A percentile compares a stretch with the other conserved stretches of the same genome.
These are phyloP conservation scores for Colletotrichum gigasporum DNA, from an alignment of 2,329 filamentous ascomycete genomes.

Conservation along the genomic window DNA sequence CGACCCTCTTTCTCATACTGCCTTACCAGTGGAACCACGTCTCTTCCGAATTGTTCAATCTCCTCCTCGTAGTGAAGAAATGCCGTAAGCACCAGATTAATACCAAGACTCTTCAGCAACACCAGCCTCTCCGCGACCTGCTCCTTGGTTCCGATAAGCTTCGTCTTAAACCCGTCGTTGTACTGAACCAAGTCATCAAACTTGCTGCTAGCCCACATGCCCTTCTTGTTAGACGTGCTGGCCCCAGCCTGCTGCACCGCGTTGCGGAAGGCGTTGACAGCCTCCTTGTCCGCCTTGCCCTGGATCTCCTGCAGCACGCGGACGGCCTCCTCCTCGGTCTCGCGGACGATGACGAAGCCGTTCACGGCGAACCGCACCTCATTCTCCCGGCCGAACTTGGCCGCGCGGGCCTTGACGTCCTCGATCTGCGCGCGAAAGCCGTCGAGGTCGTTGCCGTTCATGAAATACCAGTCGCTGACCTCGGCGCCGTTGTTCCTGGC, in stretches of 20 bases:
- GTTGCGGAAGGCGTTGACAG: slow-evolving; percentile 58
- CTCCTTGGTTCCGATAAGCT: slow-evolving; percentile 60
- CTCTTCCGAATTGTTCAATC: slow-evolving; percentile 56
- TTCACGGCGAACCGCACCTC: slow-evolving; percentile 60
- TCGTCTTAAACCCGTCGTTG: slow-evolving; percentile 65
- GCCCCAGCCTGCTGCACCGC: slow-evolving; percentile 60
- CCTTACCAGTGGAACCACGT: slow-evolving; percentile 57
- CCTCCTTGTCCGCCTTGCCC: slow-evolving; percentile 60
- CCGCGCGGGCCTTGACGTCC: slow-evolving; percentile 57
- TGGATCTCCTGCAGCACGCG: slow-evolving; percentile 60
- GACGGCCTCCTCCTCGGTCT: slow-evolving; percentile 60
- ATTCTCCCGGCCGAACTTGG: slow-evolving; percentile 49
- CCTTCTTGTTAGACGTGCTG: slow-evolving; percentile 55
- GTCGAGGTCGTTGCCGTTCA: slow-evolving; percentile 65
- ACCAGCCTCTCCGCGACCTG: slow-evolving; percentile 60
- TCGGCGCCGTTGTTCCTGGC: slow-evolving; percentile 57
- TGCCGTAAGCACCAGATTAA: slow-evolving; percentile 54
- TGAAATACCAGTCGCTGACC: slow-evolving; percentile 62
- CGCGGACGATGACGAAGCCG: slow-evolving; percentile 58
- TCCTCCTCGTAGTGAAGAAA: slow-evolving; percentile 64
- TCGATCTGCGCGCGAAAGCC: slow-evolving; percentile 59
- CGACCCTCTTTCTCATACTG: slow-evolving; percentile 56
- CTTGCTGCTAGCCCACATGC: slow-evolving; percentile 63
- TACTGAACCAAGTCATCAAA: slow-evolving; percentile 64
- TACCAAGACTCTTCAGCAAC: slow-evolving; percentile 54